Percentiles rank a stretch among this genome's conserved stretches.
phyloP scores from a whole-genome alignment of 768 basidiomycete species.

The Gyrodon lividus region DNA sequence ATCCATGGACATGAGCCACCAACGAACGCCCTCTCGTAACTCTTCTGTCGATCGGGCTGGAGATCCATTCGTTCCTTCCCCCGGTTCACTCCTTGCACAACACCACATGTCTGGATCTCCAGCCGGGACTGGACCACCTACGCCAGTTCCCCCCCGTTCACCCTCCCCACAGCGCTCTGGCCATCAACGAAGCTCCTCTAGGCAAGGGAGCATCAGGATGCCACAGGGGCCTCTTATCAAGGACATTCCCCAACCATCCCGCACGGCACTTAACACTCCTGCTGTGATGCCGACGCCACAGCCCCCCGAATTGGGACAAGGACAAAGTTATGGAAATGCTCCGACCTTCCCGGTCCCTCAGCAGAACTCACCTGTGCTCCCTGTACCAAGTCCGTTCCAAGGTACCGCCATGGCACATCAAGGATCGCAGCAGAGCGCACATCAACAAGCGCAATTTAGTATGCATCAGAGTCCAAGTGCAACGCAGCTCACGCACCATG shows the following conservation, averaged over 20 bases:
- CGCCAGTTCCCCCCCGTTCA: conserved; percentile 17
- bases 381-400: conserved; percentile 4
- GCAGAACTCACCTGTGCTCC: conserved; percentile 1
- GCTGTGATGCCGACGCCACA: conserved; percentile 16
- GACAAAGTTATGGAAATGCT: neutral
- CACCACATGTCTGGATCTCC: conserved; percentile 6
- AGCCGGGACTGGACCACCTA: conserved; percentile 4
- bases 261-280: conserved; percentile 12
- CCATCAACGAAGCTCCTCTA: conserved; percentile 17
- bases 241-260: conserved; percentile 21
- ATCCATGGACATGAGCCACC: conserved; percentile 7
- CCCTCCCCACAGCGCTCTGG: conserved; percentile 17
- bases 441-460: conserved; percentile 11
- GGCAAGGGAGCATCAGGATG: conserved; percentile 15
- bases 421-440: conserved; percentile 13
- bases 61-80: conserved; percentile 11
- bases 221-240: conserved; percentile 18
- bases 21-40: conserved; percentile 18
- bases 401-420: conserved; percentile 16
- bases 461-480: conserved; percentile 15
- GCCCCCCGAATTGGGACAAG: conserved; percentile 12
- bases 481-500: conserved; percentile 12
- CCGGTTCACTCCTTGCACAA: conserved; percentile 10
- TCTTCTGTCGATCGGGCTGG: conserved; percentile 21
- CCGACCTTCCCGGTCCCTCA: neutral